These are phyloP conservation scores for Mycena filopes DNA, from an alignment of 768 basidiomycete species.

Conservation along the genomic window DNA sequence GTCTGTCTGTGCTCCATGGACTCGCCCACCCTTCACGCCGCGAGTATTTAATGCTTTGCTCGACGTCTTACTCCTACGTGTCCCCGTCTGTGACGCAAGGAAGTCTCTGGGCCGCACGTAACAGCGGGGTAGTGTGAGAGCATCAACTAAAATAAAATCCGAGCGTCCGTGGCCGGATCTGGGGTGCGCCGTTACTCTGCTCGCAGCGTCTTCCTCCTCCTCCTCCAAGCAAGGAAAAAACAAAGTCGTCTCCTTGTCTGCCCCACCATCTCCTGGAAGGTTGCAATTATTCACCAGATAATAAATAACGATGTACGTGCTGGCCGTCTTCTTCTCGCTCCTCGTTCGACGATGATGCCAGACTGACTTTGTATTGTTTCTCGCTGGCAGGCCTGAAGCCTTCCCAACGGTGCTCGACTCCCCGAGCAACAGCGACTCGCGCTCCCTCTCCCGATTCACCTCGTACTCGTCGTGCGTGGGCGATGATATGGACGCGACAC, in stretches of 20 bases:
- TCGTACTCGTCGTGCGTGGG: constrained; percentile 24
- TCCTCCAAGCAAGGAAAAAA: background rate
- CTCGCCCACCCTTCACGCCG: background rate
- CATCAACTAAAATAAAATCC: constrained; percentile 33
- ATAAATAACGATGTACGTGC: constrained; percentile 19
- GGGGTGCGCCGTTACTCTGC: constrained; percentile 30
- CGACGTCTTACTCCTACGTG: constrained; percentile 29
- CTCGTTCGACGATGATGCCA: background rate
- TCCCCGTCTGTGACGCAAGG: constrained; percentile 22
- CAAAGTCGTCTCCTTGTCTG: background rate
- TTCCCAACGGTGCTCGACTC: constrained; percentile 23
- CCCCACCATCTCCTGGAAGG: constrained; percentile 9
- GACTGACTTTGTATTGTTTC: constrained; percentile 1
- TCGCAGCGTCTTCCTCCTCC: constrained; percentile 20
- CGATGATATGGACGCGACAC: constrained; percentile 22
- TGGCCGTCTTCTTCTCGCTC: background rate
- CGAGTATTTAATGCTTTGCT: constrained; percentile 8
- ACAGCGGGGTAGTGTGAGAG: constrained; percentile 26
- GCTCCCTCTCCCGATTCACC: constrained; percentile 30
- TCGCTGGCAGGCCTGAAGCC: constrained; percentile 17
- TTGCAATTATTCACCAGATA: constrained; percentile 15
- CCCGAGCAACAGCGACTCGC: constrained; percentile 25
- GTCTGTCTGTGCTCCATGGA: constrained; percentile 1
- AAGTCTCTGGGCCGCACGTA: constrained; percentile 28
- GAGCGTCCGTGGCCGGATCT: constrained; percentile 27